Base-by-base conservation (phyloP, 2,329 filamentous ascomycete species). In the Cyphellophora attinorum region DNA sequence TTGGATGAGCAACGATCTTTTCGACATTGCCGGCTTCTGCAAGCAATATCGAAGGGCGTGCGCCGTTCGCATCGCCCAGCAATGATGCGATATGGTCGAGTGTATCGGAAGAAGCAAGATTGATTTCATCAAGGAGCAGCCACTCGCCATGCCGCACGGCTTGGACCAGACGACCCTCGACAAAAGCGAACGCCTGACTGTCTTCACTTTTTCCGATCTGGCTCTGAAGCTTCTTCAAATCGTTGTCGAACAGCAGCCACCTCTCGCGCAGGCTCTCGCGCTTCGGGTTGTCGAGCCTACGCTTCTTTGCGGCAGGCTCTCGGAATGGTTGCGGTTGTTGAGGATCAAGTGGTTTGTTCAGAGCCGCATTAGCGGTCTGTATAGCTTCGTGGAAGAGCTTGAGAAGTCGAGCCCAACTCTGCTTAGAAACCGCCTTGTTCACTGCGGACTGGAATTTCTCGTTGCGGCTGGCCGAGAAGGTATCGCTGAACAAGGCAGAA, bases 111-210 rank as follows among this genome's bases (percentile, higher is more conserved):
- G 89, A 89, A 5, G 91, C 91, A 42, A 99, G 64, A 54, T 98
- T 99, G 51, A 99, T 93, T 58, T 99, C 91, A 54, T 99, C 91
- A 16, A 96, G 70, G 12, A 99, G 70, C 17, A 98, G 82, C 91
- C 91, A 99, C 57, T 95, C 86, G 5, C 91, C 91, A 52, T 95
- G 94, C 27, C 89, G 74, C 15, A 89, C 79, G n/a, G 93, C 91
- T 60, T 93, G 93, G 38, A 98, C 81, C 42, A 99, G 82, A 50
- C 93, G 94, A 42, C 91, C 89, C 58, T 98, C 91, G 1, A 96
- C 75, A 53, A 98, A 98, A 1, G 85, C 85, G 59, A 99, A 98
- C 0, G 89, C 85, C 56, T 96, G 93, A 73, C 48, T 85, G 73
- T 23, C 77, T 74, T 36, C 84, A 70, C 50, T 79, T 75, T 35